Evolutionary conservation across 805 yeast species (phyloP), one percentile per base, ranked within the genome.

Genomic region (Wickerhamomyces chambardii): DNA sequence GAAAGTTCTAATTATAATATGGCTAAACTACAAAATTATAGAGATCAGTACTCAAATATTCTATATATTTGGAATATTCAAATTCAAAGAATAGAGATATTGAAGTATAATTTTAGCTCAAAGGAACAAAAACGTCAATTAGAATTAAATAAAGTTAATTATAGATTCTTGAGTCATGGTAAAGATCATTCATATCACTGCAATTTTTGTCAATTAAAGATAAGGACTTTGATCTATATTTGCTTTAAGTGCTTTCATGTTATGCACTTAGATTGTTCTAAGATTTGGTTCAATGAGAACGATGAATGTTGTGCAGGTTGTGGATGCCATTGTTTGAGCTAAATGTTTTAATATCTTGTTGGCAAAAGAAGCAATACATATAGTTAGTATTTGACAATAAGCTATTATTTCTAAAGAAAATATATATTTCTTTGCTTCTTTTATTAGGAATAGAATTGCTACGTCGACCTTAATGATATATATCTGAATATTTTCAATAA

Each of bases 1-100:
- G 26, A 24, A 10, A 24, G n/a, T 12, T 24, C 26, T 9, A 12
- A 24, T 24, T 24, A 11, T 24, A 24, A 29, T 29, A 10, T 29
- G 15, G 19, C 10, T 5, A 24, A 24, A 24, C 12, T 24, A 12
- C 26, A 51, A 27, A 42, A 44, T 1, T 65, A 63, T 71, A 74
- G 95, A 28, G 66, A 70, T 16, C 80, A 78, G 44, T 89, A 90
- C 54, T 87, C 96, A 0, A 72, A 79, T 15, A 67, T 89, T 50
- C 61, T 89, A 12, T 84, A 73, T 48, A 56, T 70, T 25, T 90
- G 97, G 97, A 94, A 92, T 0, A 63, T 87, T 15, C 83, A 87
- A 0, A 69, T 83, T n/a, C 75, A 79, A 43, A 59, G 95, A 30
- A 75, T 84, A 21, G 89, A 89, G 48, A 71, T 89, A 10, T 54